Evolutionary conservation across 2,329 filamentous ascomycete species (phyloP), one percentile per base, ranked within the genome.

Genomic region (Sporothrix phasma): DNA sequence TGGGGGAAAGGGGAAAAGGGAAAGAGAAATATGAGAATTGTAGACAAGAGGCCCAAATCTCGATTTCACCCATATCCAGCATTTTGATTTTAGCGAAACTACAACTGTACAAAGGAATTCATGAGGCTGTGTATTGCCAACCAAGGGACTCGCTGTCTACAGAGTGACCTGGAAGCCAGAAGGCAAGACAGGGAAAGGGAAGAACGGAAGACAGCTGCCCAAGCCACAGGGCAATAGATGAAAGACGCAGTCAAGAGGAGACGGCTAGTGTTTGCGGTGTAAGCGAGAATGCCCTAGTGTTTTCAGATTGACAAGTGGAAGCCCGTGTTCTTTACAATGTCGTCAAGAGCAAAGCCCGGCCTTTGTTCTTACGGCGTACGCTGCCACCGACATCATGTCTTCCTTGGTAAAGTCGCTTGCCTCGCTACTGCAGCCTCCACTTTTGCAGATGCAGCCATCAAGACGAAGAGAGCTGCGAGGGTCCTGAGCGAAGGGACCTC

Each of bases 241-340:
- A 15, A 51, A 26, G 46, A 31, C 6, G 17, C 41, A 7, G 19
- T 3, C 37, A 54, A 54, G 51, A 54, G 51, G 34, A 34, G 49
- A 29, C 61, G 61, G 61, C 61, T 63, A 56, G 56, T 63, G n/a
- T 54, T 24, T 39, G 5, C 3, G 24, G 41, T 49, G 43, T 58
- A 58, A 0, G 34, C 24, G 31, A 15, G 7, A 39, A 11, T 24
- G n/a, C 17, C 17, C n/a, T 1, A 19, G 26, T 5, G 15, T 19
- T 3, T 37, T 29, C 31, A 15, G 10, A 15, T 37, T 34, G n/a
- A 60, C 34, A n/a, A 46, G 19, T n/a, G 22, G 15, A 7, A 15
- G 24, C 1, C 41, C 2, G 34, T 8, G 6, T 61, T 19, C 39
- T 34, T 41, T 34, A 11, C 8, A 26, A 47, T 34, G 37, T 43